These are phyloP conservation scores for Debaryomyces sp. DNA, from an alignment of 1,139 yeast genomes.

Conservation along the genomic window DNA sequence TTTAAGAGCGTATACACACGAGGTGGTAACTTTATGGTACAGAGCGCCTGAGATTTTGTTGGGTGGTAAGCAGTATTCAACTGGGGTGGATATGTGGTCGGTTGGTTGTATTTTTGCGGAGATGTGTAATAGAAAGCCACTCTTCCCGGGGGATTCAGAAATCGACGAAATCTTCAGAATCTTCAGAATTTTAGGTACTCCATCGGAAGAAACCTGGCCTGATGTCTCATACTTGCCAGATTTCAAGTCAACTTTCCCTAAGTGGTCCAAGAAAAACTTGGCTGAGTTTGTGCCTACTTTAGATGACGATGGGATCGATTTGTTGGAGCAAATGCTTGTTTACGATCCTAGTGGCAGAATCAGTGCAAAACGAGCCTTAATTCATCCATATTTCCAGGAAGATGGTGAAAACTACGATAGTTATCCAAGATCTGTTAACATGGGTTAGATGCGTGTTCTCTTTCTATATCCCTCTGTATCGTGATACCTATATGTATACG, in stretches of 20 bases:
- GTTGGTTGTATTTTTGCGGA: constrained; percentile 98
- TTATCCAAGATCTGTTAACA: constrained; percentile 41
- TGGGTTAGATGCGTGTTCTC: constrained; percentile 30
- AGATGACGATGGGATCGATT: constrained; percentile 81
- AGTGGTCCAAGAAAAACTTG: constrained; percentile 81
- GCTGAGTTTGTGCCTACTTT: constrained; percentile 76
- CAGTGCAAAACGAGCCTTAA: constrained; percentile 89
- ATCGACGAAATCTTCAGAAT: constrained; percentile 97
- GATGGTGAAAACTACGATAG: constrained; percentile 34
- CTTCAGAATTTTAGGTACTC: constrained; percentile 91
- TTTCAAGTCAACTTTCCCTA: constrained; percentile 93
- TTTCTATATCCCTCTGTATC: not conserved
- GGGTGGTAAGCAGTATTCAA: constrained; percentile 96
- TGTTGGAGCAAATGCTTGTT: constrained; percentile 75
- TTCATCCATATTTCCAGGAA: constrained; percentile 87
- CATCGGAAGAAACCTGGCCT: constrained; percentile 94
- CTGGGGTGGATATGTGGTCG: constrained; percentile 99
- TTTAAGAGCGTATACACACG: constrained; percentile 93
- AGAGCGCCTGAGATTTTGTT: constrained; percentile 94
- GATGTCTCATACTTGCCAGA: constrained; percentile 94
- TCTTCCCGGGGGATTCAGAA: constrained; percentile 97
- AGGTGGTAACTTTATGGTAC: constrained; percentile 97
- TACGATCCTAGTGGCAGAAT: constrained; percentile 95
- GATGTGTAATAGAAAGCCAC: constrained; percentile 94
- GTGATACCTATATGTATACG: not conserved